Evolutionary conservation across 2,329 filamentous ascomycete species (phyloP).

Genomic region (Colletotrichum brevisporum): DNA sequence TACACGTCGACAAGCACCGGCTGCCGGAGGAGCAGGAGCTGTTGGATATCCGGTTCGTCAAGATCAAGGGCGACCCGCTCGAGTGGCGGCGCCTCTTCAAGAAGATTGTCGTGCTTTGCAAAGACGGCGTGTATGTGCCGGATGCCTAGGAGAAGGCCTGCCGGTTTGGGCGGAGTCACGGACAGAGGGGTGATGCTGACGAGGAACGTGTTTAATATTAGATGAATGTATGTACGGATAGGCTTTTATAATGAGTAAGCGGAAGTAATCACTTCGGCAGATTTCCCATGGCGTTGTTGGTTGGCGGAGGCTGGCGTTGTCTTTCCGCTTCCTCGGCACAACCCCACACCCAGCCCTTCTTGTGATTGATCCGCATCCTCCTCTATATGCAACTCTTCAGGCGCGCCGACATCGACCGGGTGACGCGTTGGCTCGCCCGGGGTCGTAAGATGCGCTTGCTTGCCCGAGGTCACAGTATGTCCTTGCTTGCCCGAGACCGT

Average conservation of each 20-base stretch:
- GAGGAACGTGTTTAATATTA: slow-evolving; percentile 24
- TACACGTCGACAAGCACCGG: slow-evolving; percentile 77
- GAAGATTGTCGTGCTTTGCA: slow-evolving; percentile 89
- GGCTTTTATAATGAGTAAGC: slow-evolving; percentile 6
- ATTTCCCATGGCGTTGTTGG: neutral
- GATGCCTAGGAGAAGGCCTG: slow-evolving; percentile 51
- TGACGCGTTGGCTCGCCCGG: no score
- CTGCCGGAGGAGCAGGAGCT: slow-evolving; percentile 72
- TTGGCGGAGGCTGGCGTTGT: neutral
- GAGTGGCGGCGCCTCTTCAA: slow-evolving; percentile 99
- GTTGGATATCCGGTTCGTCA: slow-evolving; percentile 91
- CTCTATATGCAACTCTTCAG: no score
- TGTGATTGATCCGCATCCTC: no score
- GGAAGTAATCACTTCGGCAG: neutral
- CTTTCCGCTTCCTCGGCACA: no score
- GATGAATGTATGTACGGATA: slow-evolving; percentile 29
- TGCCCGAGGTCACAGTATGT: no score
- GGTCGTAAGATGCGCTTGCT: no score
- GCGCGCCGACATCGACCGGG: no score
- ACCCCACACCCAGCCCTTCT: no score
- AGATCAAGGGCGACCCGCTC: slow-evolving; percentile 94
- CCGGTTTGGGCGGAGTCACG: slow-evolving; percentile 6
- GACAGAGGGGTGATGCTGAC: slow-evolving; percentile 13
- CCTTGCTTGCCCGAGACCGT: no score
- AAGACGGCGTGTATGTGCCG: slow-evolving; percentile 80